Conservation (phyloP, 2,329 filamentous ascomycete species). For the Penicillium griseofulvum region DNA sequence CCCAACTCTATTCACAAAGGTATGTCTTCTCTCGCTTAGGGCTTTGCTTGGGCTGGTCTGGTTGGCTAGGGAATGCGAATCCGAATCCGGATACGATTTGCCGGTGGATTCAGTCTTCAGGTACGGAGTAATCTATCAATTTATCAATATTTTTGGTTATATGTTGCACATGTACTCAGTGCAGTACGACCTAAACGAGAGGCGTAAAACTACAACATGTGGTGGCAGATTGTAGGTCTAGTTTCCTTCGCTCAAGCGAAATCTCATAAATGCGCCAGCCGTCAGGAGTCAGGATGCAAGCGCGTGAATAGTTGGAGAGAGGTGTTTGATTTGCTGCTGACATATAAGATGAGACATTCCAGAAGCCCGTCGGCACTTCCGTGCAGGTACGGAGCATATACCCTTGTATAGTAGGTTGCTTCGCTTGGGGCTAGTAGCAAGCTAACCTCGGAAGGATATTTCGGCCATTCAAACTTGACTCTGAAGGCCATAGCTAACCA, state of each 20-base stretch:
- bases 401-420: background rate
- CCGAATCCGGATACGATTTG: background rate
- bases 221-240: background rate
- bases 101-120: too few species aligned
- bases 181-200: background rate
- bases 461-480: too few species aligned
- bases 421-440: background rate
- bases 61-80: background rate
- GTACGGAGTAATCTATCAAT: too few species aligned
- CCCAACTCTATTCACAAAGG: background rate
- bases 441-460: background rate
- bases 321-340: background rate
- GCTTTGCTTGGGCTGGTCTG: background rate
- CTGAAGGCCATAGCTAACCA: too few species aligned
- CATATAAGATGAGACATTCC: background rate
- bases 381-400: background rate
- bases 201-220: background rate
- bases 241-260: background rate
- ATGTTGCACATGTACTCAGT: background rate
- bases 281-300: background rate
- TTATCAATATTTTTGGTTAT: background rate
- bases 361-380: background rate
- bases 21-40: background rate
- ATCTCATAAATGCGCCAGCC: background rate
- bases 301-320: background rate